These are phyloP conservation scores for Talaromyces stipitatus DNA, from an alignment of 495 filamentous ascomycete species.

Conservation along the genomic window DNA sequence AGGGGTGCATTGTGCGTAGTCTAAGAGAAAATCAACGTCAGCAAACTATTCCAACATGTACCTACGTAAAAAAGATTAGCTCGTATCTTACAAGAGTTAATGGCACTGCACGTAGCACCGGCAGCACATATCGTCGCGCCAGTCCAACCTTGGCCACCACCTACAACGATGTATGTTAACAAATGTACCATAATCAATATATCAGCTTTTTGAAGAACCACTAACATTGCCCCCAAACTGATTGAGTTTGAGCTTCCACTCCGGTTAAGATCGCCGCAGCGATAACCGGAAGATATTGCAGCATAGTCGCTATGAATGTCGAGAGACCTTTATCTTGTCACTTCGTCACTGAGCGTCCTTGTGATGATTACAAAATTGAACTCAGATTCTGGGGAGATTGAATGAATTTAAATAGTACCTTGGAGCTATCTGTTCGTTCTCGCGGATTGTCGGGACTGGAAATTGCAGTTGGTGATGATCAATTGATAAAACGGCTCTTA, in stretches of 20 bases:
- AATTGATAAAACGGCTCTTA: background rate
- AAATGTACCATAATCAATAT: background rate
- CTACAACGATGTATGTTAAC: background rate
- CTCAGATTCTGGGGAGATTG: background rate
- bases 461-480: background rate
- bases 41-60: background rate
- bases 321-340: background rate
- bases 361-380: background rate
- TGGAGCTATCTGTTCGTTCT: background rate
- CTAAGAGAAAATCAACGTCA: background rate
- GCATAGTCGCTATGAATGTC: background rate
- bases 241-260: slow-evolving; percentile 1
- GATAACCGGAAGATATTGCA: background rate
- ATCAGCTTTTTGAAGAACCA: background rate
- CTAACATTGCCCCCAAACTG: slow-evolving; percentile 1
- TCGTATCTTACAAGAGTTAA: background rate
- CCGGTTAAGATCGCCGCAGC: background rate
- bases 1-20: slow-evolving; percentile 1
- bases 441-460: slow-evolving; percentile 1
- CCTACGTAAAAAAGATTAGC: background rate
- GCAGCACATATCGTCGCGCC: background rate
- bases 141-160: background rate
- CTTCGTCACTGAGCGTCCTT: background rate
- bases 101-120: background rate
- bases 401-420: background rate